Conservation (phyloP, 495 filamentous ascomycete species). For the Clavariopsis aquatica region DNA sequence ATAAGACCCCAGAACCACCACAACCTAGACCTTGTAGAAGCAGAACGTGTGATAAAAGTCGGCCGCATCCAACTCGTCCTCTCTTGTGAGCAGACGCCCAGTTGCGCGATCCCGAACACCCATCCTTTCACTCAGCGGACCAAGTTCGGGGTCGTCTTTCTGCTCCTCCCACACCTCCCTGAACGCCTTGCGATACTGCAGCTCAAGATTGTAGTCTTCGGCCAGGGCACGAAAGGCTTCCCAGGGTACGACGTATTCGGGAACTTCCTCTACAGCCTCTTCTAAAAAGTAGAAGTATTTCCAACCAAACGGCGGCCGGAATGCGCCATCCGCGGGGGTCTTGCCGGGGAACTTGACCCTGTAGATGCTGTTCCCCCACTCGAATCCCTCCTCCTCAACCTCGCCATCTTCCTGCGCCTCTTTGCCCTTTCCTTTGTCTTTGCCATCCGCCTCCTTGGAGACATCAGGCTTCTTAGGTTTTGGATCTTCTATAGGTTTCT, state of each 20-base stretch:
- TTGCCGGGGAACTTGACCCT: slow-evolving; percentile 79
- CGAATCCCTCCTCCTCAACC: slow-evolving; percentile 57
- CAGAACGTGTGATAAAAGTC: slow-evolving; percentile 91
- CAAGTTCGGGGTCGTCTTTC: slow-evolving; percentile 75
- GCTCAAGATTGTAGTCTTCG: slow-evolving; percentile 93
- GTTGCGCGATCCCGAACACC: slow-evolving; percentile 73
- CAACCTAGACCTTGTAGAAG: slow-evolving; percentile 79
- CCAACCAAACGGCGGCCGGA: slow-evolving; percentile 95
- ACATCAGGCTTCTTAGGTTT: slow-evolving; percentile 27
- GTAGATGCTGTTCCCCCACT: slow-evolving; percentile 95
- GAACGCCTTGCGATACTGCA: slow-evolving; percentile 89
- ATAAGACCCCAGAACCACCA: slow-evolving; percentile 2
- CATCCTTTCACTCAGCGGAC: slow-evolving; percentile 88
- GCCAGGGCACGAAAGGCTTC: slow-evolving; percentile 92
- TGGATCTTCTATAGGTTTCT: slow-evolving; percentile 38
- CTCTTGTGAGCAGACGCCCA: slow-evolving; percentile 66
- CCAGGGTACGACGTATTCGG: slow-evolving; percentile 98
- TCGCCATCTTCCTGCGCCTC: slow-evolving; percentile 51
- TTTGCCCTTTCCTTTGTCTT: slow-evolving; percentile 56
- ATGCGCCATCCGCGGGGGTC: slow-evolving; percentile 76
- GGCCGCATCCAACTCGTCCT: slow-evolving; percentile 86
- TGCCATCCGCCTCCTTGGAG: slow-evolving; percentile 43
- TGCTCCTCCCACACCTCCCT: slow-evolving; percentile 87
- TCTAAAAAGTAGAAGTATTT: slow-evolving; percentile 94
- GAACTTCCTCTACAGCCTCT: slow-evolving; percentile 93